phyloP scores from a whole-genome alignment of 176 grass and related monocot genomes.

The Cenchrus fungigraminus region DNA sequence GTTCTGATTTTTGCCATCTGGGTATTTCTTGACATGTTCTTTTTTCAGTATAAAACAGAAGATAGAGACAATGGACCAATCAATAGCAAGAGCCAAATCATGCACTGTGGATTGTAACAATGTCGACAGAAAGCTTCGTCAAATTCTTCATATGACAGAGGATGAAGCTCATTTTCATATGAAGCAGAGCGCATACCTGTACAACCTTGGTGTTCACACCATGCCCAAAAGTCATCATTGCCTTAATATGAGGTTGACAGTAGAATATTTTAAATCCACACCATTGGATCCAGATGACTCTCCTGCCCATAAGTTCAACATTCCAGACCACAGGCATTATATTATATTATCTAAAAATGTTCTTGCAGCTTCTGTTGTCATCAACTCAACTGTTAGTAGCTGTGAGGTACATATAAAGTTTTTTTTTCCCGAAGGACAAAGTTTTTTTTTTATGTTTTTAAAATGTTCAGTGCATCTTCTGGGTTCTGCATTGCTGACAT shows the following conservation, averaged over 20 bases:
- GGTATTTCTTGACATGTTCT: constrained; percentile 25
- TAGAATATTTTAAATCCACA: constrained; percentile 81
- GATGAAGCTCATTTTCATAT: constrained; percentile 98
- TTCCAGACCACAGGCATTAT: constrained; percentile 76
- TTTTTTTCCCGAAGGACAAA: not conserved
- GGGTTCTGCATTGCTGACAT: constrained; percentile 46
- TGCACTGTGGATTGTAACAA: constrained; percentile 93
- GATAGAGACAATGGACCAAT: constrained; percentile 76
- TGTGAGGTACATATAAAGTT: constrained; percentile 64
- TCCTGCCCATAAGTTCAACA: constrained; percentile 57
- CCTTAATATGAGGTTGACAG: constrained; percentile 96
- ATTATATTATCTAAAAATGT: constrained; percentile 93
- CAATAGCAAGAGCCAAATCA: constrained; percentile 70
- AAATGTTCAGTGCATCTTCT: constrained; percentile 16
- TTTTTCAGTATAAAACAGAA: constrained; percentile 74
- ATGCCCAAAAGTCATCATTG: constrained; percentile 99
- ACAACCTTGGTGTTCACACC: constrained; percentile 95
- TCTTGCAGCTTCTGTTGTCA: constrained; percentile 85
- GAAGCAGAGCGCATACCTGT: constrained; percentile 96
- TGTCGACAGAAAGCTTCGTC: constrained; percentile 84
- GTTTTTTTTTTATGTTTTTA: not conserved
- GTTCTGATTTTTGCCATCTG: not conserved
- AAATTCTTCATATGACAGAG: constrained; percentile 96
- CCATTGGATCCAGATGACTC: constrained; percentile 61
- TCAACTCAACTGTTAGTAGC: constrained; percentile 91